phyloP scores from a whole-genome alignment of 2,329 filamentous ascomycete species.

The Pseudogymnoascus sp. region DNA sequence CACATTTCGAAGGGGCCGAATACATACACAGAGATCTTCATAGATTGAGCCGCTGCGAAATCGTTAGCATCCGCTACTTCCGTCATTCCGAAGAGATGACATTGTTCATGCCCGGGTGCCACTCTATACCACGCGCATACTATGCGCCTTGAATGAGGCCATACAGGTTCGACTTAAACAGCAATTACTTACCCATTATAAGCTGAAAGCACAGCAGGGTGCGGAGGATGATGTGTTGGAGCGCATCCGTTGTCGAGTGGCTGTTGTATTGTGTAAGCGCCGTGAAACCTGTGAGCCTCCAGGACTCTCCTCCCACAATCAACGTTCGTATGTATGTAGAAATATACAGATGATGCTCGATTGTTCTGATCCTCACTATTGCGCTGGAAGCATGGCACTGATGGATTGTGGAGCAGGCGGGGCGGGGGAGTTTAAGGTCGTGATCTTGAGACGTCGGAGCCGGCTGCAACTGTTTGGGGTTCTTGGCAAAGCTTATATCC shows the following conservation, averaged over 20 bases:
- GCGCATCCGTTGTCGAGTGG: not conserved
- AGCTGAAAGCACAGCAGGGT: not conserved
- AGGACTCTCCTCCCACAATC: not conserved
- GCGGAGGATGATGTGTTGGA: not conserved
- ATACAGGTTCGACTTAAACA: not conserved
- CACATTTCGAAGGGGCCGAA: conserved; percentile 30
- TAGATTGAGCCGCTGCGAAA: not conserved
- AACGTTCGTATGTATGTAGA: not conserved
- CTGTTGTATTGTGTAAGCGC: not conserved
- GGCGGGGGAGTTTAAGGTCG: not conserved
- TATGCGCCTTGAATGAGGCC: not conserved
- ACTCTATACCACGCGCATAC: not conserved
- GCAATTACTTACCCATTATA: conserved; percentile 6
- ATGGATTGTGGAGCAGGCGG: conserved; percentile 4
- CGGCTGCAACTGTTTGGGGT: not conserved
- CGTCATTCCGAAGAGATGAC: not conserved
- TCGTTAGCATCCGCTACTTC: not conserved
- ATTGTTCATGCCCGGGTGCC: not conserved
- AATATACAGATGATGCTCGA: not conserved
- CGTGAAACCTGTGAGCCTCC: not conserved
- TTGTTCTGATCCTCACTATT: not conserved
- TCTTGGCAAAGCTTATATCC: not conserved
- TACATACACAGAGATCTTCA: conserved; percentile 23
- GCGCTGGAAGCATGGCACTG: not conserved
- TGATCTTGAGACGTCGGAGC: not conserved